Percentiles rank a stretch among this genome's conserved stretches.
phyloP scores from a whole-genome alignment of 2,329 filamentous ascomycete genomes.

The Cordyceps farinosa region DNA sequence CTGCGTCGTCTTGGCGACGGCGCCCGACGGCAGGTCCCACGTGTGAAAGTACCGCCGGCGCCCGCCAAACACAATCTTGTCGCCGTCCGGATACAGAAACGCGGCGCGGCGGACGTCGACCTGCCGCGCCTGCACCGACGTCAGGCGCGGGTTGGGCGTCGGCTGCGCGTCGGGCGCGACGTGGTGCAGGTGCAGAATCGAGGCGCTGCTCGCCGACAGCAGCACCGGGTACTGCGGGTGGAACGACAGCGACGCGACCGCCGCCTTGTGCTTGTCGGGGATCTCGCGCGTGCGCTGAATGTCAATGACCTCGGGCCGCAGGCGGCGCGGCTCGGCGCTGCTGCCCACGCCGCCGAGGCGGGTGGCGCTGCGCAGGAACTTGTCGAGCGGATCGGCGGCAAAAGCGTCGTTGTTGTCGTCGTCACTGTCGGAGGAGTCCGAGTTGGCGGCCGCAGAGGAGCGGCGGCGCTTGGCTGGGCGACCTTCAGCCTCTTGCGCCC shows the following conservation, averaged over 20 bases:
- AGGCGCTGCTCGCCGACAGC: conserved; percentile 81
- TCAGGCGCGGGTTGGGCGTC: conserved; percentile 82
- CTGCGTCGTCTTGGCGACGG: conserved; percentile 76
- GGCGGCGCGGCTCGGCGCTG: conserved; percentile 57
- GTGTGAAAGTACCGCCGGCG: conserved; percentile 89
- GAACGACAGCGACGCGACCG: conserved; percentile 81
- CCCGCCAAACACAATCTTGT: conserved; percentile 83
- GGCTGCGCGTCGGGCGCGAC: conserved; percentile 71
- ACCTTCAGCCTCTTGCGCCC: conserved; percentile 52
- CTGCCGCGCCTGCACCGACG: conserved; percentile 79
- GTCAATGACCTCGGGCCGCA: conserved; percentile 83
- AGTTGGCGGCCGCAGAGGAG: conserved; percentile 40
- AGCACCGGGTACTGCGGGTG: conserved; percentile 86
- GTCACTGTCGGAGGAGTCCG: conserved; percentile 43
- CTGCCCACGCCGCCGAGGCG: conserved; percentile 56
- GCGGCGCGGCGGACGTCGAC: conserved; percentile 82
- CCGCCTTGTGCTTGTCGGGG: conserved; percentile 70
- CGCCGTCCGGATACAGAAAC: conserved; percentile 69
- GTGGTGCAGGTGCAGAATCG: conserved; percentile 85
- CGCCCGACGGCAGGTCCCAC: conserved; percentile 82
- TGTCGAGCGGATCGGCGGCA: conserved; percentile 73
- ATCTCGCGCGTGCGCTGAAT: conserved; percentile 89
- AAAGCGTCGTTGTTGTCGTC: conserved; percentile 57
- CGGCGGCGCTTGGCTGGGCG: conserved; percentile 49
- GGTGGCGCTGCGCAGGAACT: conserved; percentile 71